Evolutionary conservation across 345 rosid species (phyloP).

Genomic region (Lumnitzera littorea): DNA sequence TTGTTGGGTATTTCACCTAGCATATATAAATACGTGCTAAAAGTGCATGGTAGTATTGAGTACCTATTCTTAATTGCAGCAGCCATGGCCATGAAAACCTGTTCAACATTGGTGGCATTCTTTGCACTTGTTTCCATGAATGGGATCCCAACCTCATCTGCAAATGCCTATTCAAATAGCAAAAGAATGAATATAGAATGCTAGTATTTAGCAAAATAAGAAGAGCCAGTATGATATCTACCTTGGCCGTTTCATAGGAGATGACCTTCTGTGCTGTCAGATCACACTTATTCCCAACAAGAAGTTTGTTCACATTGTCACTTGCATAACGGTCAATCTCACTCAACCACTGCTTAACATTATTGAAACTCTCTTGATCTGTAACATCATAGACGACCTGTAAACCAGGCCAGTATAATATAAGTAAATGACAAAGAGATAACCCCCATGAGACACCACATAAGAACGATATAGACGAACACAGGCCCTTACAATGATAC

Average conservation of each 20-base stretch:
- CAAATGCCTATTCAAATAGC: conserved; percentile 44
- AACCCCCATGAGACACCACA: neutral
- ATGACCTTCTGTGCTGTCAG: conserved; percentile 70
- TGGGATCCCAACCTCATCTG: conserved; percentile 75
- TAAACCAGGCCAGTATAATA: conserved; percentile 2
- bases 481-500: conserved; percentile 45
- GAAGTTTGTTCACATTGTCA: conserved; percentile 73
- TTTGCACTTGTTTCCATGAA: conserved; percentile 86
- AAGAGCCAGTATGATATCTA: conserved; percentile 8
- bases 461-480: neutral
- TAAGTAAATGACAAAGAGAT: neutral
- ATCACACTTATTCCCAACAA: conserved; percentile 69
- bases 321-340: conserved; percentile 77
- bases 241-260: conserved; percentile 66
- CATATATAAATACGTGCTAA: too few species aligned
- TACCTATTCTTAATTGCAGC: conserved; percentile 65
- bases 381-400: conserved; percentile 80
- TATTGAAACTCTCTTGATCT: conserved; percentile 81
- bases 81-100: conserved; percentile 85
- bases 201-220: neutral
- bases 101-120: conserved; percentile 61
- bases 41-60: neutral
- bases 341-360: conserved; percentile 73
- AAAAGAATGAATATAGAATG: neutral
- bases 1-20: too few species aligned